Evolutionary conservation across 2,329 filamentous ascomycete species (phyloP).

Genomic region (Nannizziopsis barbatae): DNA sequence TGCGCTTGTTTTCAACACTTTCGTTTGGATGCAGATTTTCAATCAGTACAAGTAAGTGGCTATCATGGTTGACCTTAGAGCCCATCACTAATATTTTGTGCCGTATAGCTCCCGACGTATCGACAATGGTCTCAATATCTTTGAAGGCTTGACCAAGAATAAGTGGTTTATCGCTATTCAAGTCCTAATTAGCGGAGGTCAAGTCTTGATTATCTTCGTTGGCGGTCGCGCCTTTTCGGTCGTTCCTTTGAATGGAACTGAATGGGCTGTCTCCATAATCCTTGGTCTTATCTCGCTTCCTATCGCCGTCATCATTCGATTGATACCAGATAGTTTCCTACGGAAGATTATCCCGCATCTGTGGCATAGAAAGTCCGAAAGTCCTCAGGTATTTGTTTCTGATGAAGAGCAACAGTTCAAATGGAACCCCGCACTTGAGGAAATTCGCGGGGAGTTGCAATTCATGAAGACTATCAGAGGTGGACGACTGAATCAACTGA

Average conservation of each 20-base stretch:
- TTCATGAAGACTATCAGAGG: slow-evolving; percentile 55
- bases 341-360: slow-evolving; percentile 32
- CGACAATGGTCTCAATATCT: slow-evolving; percentile 5
- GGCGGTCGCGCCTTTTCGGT: slow-evolving; percentile 58
- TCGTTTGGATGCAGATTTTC: slow-evolving; percentile 99
- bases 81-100: slow-evolving; percentile 1
- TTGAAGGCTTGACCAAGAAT: slow-evolving; percentile 37
- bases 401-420: slow-evolving; percentile 39
- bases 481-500: slow-evolving; percentile 49
- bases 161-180: slow-evolving; percentile 50
- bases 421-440: slow-evolving; percentile 52
- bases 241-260: slow-evolving; percentile 47
- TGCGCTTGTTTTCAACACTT: slow-evolving; percentile 91
- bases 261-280: slow-evolving; percentile 61
- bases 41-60: slow-evolving; percentile 17
- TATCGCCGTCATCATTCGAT: slow-evolving; percentile 48
- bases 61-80: neutral
- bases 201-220: slow-evolving; percentile 61
- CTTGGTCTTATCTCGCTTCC: slow-evolving; percentile 58
- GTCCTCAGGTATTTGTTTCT: slow-evolving; percentile 35
- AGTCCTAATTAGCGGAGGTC: slow-evolving; percentile 55
- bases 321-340: slow-evolving; percentile 50
- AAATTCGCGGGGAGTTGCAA: slow-evolving; percentile 52
- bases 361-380: slow-evolving; percentile 27
- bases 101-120: slow-evolving; percentile 17